These are phyloP conservation scores for Phaeoacremonium minimum DNA, from an alignment of 2,329 filamentous ascomycete genomes.

Conservation along the genomic window DNA sequence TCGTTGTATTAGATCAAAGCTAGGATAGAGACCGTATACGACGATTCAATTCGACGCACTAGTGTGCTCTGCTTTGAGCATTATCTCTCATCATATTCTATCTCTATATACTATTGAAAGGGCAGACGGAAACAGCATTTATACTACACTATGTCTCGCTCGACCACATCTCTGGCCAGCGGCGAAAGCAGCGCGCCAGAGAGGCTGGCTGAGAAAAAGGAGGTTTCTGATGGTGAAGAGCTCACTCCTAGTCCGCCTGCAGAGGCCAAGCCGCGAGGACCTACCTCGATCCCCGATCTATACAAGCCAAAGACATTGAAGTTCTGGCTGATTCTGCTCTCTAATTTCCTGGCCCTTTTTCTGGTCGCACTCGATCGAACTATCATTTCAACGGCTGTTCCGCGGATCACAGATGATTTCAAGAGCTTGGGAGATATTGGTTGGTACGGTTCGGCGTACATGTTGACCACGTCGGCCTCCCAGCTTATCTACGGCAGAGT, in stretches of 20 bases:
- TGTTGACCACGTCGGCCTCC: constrained; percentile 54
- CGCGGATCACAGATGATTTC: constrained; percentile 53
- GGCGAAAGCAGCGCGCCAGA: constrained; percentile 4
- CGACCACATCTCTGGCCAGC: constrained; percentile 9
- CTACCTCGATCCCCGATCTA: constrained; percentile 21
- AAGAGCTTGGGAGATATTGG: constrained; percentile 55
- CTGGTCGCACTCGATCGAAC: constrained; percentile 54
- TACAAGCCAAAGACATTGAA: constrained; percentile 48
- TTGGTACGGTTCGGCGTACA: constrained; percentile 60
- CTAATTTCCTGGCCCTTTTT: constrained; percentile 51
- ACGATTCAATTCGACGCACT: background rate
- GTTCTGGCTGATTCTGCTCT: constrained; percentile 52
- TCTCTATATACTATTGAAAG: background rate
- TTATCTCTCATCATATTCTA: background rate
- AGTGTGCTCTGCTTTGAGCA: background rate
- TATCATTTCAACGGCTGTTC: constrained; percentile 52
- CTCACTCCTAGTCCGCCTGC: background rate
- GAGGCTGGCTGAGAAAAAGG: background rate
- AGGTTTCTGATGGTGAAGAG: background rate
- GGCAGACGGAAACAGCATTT: too few relatives aligned
- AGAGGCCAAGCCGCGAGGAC: background rate
- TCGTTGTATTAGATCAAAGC: background rate
- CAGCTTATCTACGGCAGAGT: constrained; percentile 50
- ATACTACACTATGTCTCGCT: constrained; percentile 6
- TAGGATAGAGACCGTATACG: background rate